Conservation (phyloP, 305 asterid species). For the Solanum hybrid region DNA sequence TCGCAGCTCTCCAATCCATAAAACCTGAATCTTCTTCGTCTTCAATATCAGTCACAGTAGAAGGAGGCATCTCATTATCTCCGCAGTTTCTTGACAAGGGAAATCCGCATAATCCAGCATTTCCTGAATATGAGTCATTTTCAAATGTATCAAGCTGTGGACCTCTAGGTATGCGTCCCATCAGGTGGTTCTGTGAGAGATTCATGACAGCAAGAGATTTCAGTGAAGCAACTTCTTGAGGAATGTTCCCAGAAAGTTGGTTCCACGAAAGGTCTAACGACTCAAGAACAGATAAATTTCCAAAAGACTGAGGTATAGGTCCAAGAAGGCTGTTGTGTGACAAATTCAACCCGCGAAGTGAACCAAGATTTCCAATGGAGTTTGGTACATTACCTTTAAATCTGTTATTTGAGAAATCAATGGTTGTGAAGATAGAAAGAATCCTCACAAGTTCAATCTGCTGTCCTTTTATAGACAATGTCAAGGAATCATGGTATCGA, state of each 20-base stretch:
- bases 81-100: slow-evolving; percentile 28
- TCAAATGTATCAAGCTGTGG: slow-evolving; percentile 21
- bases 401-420: slow-evolving; percentile 15
- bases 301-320: slow-evolving; percentile 3
- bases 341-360: slow-evolving; percentile 4
- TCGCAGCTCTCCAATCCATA: slow-evolving; percentile 21
- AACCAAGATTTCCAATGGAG: slow-evolving; percentile 6
- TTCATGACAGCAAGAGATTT: slow-evolving; percentile 10
- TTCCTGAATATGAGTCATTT: slow-evolving; percentile 21
- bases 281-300: slow-evolving; percentile 3
- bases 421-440: slow-evolving; percentile 3
- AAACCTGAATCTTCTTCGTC: not conserved
- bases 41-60: not conserved
- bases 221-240: slow-evolving; percentile 9
- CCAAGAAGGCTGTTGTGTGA: slow-evolving; percentile 11
- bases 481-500: not conserved
- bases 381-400: slow-evolving; percentile 11
- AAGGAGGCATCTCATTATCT: not conserved
- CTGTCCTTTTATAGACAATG: not conserved
- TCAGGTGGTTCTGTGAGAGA: slow-evolving; percentile 7
- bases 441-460: not conserved
- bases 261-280: slow-evolving; percentile 11
- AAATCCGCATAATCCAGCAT: slow-evolving; percentile 27
- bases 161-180: slow-evolving; percentile 12
- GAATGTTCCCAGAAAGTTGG: slow-evolving; percentile 11